Evolutionary conservation across 106 monocot species (phyloP).

Genomic region (Triglochin maritima): DNA sequence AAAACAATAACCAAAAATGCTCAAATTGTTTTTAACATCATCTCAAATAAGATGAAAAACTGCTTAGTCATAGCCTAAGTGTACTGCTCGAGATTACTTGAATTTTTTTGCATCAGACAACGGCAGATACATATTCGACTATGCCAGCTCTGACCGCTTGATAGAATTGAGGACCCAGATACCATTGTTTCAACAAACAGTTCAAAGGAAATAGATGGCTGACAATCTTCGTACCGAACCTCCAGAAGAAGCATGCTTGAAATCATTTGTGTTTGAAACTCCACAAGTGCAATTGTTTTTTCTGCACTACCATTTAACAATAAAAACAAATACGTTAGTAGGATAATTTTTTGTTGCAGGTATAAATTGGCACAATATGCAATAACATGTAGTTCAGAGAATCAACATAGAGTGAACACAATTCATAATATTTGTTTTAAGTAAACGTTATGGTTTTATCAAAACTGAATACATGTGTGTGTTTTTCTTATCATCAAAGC

Average conservation of each 20-base stretch:
- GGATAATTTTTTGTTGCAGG: too few species aligned
- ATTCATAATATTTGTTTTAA: too few species aligned
- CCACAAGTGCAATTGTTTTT: slow-evolving; percentile 79
- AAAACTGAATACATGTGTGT: too few species aligned
- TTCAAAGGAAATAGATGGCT: slow-evolving; percentile 94
- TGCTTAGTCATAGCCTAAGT: too few species aligned
- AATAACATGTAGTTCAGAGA: too few species aligned
- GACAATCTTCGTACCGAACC: slow-evolving; percentile 51
- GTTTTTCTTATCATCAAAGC: too few species aligned
- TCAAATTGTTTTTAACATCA: slow-evolving; percentile 94
- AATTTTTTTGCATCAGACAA: background rate
- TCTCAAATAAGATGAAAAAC: slow-evolving; percentile 54
- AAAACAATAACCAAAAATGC: slow-evolving; percentile 74
- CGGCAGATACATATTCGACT: slow-evolving; percentile 89
- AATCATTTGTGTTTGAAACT: slow-evolving; percentile 37
- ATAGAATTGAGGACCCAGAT: slow-evolving; percentile 85
- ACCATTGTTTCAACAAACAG: slow-evolving; percentile 69
- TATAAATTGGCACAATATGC: too few species aligned
- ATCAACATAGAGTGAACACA: too few species aligned
- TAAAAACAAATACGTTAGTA: too few species aligned
- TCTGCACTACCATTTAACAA: slow-evolving; percentile 69
- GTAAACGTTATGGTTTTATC: too few species aligned
- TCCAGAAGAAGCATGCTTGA: slow-evolving; percentile 67
- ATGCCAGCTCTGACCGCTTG: slow-evolving; percentile 94
- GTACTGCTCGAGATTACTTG: background rate